A percentile compares a stretch with the other conserved stretches of the same genome.
Conservation (phyloP, 768 basidiomycete genomes). For the Sporobolomyces roseus region DNA sequence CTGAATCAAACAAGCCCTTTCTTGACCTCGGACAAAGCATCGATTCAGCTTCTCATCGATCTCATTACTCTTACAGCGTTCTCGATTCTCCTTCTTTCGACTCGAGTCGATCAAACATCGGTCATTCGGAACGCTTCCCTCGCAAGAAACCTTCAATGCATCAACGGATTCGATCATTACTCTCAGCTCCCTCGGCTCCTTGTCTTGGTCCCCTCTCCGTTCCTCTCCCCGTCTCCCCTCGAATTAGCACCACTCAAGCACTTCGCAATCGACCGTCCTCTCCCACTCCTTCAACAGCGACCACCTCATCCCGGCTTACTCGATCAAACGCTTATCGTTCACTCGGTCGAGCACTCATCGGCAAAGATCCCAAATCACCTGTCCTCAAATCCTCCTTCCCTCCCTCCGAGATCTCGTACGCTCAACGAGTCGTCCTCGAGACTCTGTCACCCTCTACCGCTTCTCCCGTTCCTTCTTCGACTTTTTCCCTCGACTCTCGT, state of each 20-base stretch:
- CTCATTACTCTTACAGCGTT: neutral
- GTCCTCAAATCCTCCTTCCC: neutral
- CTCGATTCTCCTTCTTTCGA: no score
- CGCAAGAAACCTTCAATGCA: constrained; percentile 7
- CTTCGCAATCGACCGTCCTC: neutral
- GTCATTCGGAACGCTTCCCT: neutral
- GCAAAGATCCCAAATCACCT: neutral
- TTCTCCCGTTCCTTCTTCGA: constrained; percentile 7
- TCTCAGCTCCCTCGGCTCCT: neutral
- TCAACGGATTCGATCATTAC: neutral
- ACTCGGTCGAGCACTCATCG: constrained; percentile 11
- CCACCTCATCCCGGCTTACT: constrained; percentile 1
- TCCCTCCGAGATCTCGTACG: constrained; percentile 3
- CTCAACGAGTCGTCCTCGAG: neutral
- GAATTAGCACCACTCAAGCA: neutral
- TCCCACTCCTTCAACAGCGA: constrained; percentile 3
- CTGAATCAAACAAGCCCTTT: neutral
- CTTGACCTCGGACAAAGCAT: neutral
- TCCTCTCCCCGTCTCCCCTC: neutral
- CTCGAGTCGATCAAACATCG: neutral
- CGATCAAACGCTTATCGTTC: constrained; percentile 25
- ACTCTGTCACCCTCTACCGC: neutral
- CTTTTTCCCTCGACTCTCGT: neutral
- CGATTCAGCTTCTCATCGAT: neutral
- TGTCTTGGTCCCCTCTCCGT: no score